Base-by-base conservation (phyloP, 2,329 filamentous ascomycete species). In the Davidsoniella virescens region DNA sequence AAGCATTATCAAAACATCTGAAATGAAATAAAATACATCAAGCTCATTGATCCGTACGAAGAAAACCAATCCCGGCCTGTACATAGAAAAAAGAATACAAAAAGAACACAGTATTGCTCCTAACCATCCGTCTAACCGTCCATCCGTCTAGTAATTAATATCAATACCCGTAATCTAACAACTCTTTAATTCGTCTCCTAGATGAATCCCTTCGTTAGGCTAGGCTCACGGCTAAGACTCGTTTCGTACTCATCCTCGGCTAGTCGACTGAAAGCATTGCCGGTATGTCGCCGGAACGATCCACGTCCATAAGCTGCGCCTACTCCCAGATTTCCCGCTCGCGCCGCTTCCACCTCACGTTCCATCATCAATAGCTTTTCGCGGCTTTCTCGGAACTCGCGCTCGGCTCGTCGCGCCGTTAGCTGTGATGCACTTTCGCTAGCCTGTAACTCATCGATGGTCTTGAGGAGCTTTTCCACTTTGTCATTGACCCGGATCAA, bases 391-490 rank as follows among this genome's bases (percentile, higher is more conserved):
- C 87, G 76, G 14, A 95, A 73, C 60, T 96, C 90, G 41, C 90
- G 79, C 64, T 98, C 90, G 14, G 87, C 87, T 41, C 90, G 80
- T 51, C 90, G 83, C 23, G 85, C 82, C 23, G 80, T 74, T 40
- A 96, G 74, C 63, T 95, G 87, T 44, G 80, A 82, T 9, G 79
- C 72, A 18, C 84, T 87, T 64, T 96, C 90, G 12, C 80, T 84
- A 12, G 84, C 80, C 63, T 98, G 90, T 33, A 98, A 77, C 62
- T 96, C 90, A 61, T 96, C 90, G 58, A 98, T 94, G 1, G 86
- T 87, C 61, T 80, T 75, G 47, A 98, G 80, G 4, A 96, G 79
- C 61, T 87, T 87, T 56, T 92, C 86, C 54, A 87, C 78, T 70
- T 92, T 94, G 66, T 96, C 90, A 54, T 90, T 84, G 60, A 87